phyloP scores from a whole-genome alignment of 1,139 yeast genomes.

The Nakaseomyces delphensis region DNA sequence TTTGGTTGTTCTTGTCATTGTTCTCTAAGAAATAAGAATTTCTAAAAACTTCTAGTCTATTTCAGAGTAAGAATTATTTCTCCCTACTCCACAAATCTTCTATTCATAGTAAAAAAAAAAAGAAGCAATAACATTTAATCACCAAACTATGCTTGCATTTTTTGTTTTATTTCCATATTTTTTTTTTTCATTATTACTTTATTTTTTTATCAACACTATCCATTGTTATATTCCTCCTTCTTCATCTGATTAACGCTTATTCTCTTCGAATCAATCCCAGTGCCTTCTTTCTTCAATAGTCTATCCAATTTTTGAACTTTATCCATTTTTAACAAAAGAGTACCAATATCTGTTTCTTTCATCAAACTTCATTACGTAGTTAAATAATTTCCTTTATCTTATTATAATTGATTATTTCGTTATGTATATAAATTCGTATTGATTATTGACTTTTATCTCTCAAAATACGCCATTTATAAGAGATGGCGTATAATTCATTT shows the following conservation, averaged over 20 bases:
- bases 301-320: neutral
- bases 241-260: neutral
- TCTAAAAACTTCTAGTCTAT: too few relatives aligned
- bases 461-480: too few relatives aligned
- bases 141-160: constrained; percentile 3
- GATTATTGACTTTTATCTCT: neutral
- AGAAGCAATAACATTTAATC: constrained; percentile 4
- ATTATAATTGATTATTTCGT: neutral
- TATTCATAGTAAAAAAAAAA: constrained; percentile 4
- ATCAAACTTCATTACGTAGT: neutral
- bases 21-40: neutral
- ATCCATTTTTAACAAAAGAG: neutral
- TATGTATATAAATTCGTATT: neutral
- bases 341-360: neutral
- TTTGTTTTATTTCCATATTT: neutral
- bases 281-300: neutral
- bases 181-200: neutral
- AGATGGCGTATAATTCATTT: too few relatives aligned
- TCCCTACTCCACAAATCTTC: neutral
- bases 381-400: neutral
- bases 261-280: neutral
- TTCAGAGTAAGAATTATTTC: too few relatives aligned
- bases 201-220: neutral
- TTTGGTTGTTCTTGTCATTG: constrained; percentile 3
- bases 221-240: constrained; percentile 1